Base-by-base conservation (phyloP, 305 asterid genomes). In the Fraxinus sp. region DNA sequence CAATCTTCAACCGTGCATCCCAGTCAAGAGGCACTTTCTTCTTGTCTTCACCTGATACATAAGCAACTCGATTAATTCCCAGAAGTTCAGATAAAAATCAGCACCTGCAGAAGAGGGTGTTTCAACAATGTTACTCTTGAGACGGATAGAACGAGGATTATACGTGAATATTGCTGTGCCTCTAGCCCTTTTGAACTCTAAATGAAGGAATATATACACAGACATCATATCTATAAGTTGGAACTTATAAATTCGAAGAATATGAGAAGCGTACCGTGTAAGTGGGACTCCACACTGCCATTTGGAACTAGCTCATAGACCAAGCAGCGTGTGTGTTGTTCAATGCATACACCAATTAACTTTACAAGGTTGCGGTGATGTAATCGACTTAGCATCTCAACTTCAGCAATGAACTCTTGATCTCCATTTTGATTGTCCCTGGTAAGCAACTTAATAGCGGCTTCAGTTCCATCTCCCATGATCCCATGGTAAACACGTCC, bases 311-410 rank as follows among this genome's bases (percentile, higher is more conserved):
- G 89, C 90, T 95, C 99, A 78, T 95, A 95, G 74, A 95, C 93
- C 91, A 95, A 90, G 92, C 98, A 92, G 79, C 97, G 97, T 2
- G 90, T 89, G 3, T 62, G 89, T 49, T 87, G 91, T 83, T 94
- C 97, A 71, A 92, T 86, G 91, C 99, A 94, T 89, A 95, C 93
- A 72, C 99, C 99, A 18, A 95, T 90, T 86, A 95, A 82, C 86
- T 95, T 95, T 83, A 95, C 99, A 49, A 95, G 91, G 90, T 95
- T 95, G 46, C 99, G 95, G 86, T 95, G 99, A 91, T 95, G 99
- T 89, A 95, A 81, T 77, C 99, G 91, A 83, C 97, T 94, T 37
- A 95, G 93, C 98, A 95, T 94, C 90, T 94, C 99, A 11, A 95
- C 92, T 87, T 95, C 99, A 78, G 98, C 97, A 80, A 95, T 90